Conservation (phyloP, 108 stramenopile genomes). For the Fragilaria radians region DNA sequence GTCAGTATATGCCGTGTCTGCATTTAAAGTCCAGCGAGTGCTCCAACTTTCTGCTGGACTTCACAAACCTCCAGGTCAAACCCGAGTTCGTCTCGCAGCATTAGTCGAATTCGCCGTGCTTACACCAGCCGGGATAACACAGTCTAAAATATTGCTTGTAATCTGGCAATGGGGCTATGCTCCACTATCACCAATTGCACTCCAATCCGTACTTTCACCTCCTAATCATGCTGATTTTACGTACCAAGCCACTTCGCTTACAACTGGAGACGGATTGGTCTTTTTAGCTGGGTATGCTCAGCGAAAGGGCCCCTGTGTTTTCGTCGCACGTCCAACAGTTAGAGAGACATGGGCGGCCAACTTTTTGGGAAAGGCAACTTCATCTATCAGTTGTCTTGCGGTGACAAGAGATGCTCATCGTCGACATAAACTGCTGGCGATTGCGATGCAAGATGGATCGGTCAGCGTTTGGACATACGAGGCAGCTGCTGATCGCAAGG, state of each 20-base stretch:
- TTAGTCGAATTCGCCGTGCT: constrained; percentile 38
- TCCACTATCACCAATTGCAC: constrained; percentile 19
- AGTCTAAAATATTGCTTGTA: constrained; percentile 43
- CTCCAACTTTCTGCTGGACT: constrained; percentile 52
- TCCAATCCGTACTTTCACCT: constrained; percentile 59
- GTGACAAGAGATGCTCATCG: constrained; percentile 23
- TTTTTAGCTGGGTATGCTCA: constrained; percentile 60
- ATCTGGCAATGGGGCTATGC: constrained; percentile 84
- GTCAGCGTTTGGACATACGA: constrained; percentile 69
- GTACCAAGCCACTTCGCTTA: constrained; percentile 50
- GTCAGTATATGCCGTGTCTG: constrained; percentile 26
- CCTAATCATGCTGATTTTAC: constrained; percentile 41
- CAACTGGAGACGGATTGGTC: constrained; percentile 60
- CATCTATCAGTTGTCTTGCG: constrained; percentile 32
- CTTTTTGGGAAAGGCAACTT: constrained; percentile 31
- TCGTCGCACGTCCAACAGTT: constrained; percentile 66
- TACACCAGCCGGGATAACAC: constrained; percentile 21
- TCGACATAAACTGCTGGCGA: constrained; percentile 44
- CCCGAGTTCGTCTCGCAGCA: constrained; percentile 58
- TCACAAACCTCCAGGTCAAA: constrained; percentile 38
- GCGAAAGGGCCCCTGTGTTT: constrained; percentile 47
- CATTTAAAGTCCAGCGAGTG: constrained; percentile 40
- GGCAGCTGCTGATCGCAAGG: constrained; percentile 36
- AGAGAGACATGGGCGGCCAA: constrained; percentile 67
- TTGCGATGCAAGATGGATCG: constrained; percentile 65